Evolutionary conservation across 192 early-diverging fungal species (phyloP).

Genomic region (Chytriomyces sp.): DNA sequence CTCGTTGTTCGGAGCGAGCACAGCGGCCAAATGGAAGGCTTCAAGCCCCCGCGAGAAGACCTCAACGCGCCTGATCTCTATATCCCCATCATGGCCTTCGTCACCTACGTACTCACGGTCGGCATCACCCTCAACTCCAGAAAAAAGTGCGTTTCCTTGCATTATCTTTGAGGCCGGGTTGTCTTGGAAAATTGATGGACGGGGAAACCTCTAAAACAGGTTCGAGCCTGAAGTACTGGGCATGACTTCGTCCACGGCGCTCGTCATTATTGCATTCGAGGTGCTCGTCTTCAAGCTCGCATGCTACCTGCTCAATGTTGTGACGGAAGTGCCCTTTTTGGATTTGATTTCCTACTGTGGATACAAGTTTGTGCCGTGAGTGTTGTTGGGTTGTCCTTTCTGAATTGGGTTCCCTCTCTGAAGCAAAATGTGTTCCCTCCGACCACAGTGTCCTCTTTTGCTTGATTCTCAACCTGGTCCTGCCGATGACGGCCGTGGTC

Average conservation of each 20-base stretch:
- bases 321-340: constrained; percentile 77
- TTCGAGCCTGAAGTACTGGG: constrained; percentile 90
- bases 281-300: constrained; percentile 82
- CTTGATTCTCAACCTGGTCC: constrained; percentile 51
- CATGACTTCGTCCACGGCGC: constrained; percentile 78
- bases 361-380: constrained; percentile 91
- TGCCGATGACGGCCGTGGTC: constrained; percentile 49
- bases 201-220: constrained; percentile 33
- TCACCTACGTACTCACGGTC: constrained; percentile 85
- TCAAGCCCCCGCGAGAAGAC: constrained; percentile 86
- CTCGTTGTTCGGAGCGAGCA: constrained; percentile 73
- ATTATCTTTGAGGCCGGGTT: neutral
- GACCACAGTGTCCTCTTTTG: constrained; percentile 36
- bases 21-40: constrained; percentile 63
- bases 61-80: constrained; percentile 95
- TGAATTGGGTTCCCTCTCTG: neutral
- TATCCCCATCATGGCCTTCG: constrained; percentile 92
- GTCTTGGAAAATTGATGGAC: neutral
- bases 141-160: constrained; percentile 45
- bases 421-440: neutral
- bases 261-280: constrained; percentile 78
- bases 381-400: neutral
- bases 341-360: constrained; percentile 88
- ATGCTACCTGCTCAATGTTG: constrained; percentile 84
- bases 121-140: constrained; percentile 66